Evolutionary conservation across 352 stramenopile species (phyloP), one percentile per base, ranked within the genome.

Genomic region (Phytopythium helicoides): DNA sequence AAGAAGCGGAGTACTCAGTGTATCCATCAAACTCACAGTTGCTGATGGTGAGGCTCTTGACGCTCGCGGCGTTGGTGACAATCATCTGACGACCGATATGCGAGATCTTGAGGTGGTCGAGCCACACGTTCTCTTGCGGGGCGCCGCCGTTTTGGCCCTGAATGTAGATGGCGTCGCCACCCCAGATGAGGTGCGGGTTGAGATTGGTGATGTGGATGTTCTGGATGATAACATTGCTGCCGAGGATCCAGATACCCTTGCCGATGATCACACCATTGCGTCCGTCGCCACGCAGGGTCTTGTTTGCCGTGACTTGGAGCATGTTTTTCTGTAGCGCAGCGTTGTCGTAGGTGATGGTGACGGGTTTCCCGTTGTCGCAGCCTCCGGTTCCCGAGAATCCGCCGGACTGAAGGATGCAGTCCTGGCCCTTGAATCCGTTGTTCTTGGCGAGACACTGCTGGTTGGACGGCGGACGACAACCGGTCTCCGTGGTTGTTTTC

Each of bases 11-110:
- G 48, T 64, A 82, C 19, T 54, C 23, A 2, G 71, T 79, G 34
- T 62, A 40, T 8, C 69, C 69, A 38, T 80, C 69, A 58, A 80
- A 80, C 28, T 80, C 63, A 36, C 56, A 75, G 63, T 79, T 76
- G 57, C 65, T 77, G 59, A 82, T 71, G 12, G 71, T 82, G 47
- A 79, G 46, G 19, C 60, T 73, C 25, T 63, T 58, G 3, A 57
- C 53, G 14, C 65, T 59, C 0, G 58, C 65, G 33, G 49, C 54
- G 55, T 73, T 60, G 6, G 66, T 79, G 1, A 54, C 64, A 18
- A 82, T 40, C 54, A 82, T 73, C 41, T 82, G 65, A 14, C 65
- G 61, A 19, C 61, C 60, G 7, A 73, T 51, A 7, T 42, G 37
- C 7, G 51, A 64, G 14, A 73, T 28, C 40, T 67, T 69, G 52